Conservation (phyloP, 2,329 filamentous ascomycete genomes). For the Xylaria sp. region DNA sequence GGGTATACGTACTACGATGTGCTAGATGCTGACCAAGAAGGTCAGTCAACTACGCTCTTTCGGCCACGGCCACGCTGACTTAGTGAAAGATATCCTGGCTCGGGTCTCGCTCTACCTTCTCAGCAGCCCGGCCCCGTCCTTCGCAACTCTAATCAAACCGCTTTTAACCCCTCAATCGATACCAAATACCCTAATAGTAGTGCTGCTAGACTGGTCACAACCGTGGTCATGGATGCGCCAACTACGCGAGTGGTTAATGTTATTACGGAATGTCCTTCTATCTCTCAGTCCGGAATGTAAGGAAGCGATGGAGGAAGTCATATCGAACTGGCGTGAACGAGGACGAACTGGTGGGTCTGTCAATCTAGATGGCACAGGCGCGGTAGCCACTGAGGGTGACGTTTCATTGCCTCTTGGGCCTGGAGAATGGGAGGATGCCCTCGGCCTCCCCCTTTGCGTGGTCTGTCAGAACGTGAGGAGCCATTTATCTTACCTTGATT, state of each 20-base stretch:
- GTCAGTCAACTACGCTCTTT: conserved; percentile 64
- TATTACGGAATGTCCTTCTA: conserved; percentile 80
- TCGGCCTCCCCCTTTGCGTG: conserved; percentile 88
- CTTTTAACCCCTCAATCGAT: conserved; percentile 86
- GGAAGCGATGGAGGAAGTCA: conserved; percentile 86
- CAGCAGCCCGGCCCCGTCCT: conserved; percentile 83
- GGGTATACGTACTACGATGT: conserved; percentile 97
- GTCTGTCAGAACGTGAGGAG: conserved; percentile 89
- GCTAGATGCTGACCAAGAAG: conserved; percentile 91
- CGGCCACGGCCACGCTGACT: conserved; percentile 36
- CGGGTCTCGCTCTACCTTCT: conserved; percentile 90
- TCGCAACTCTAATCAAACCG: conserved; percentile 83
- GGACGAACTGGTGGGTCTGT: conserved; percentile 72
- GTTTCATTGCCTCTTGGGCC: conserved; percentile 81
- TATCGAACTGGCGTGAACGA: conserved; percentile 80
- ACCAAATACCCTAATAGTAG: conserved; percentile 85
- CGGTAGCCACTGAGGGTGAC: conserved; percentile 71
- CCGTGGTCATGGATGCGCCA: conserved; percentile 93
- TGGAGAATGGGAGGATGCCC: conserved; percentile 91
- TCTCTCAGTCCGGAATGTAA: conserved; percentile 81
- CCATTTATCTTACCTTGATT: conserved; percentile 35
- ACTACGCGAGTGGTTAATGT: conserved; percentile 86
- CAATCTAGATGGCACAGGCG: conserved; percentile 69
- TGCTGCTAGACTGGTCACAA: conserved; percentile 95
- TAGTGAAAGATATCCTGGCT: conserved; percentile 79